phyloP scores from a whole-genome alignment of 805 yeast species.

The Pichia scutulata region DNA sequence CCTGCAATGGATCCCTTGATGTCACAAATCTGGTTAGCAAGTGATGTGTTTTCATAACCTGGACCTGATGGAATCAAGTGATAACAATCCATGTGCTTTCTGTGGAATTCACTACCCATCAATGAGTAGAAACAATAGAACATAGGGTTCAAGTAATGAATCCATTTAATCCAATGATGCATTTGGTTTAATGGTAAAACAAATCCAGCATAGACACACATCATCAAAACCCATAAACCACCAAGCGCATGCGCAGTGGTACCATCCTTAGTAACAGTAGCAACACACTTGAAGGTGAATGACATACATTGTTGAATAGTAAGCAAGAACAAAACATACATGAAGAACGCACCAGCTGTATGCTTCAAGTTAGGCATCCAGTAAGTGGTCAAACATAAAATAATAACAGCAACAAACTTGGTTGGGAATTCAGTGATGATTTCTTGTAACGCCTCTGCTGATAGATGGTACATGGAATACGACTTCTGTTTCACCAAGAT shows the following conservation, averaged over 20 bases:
- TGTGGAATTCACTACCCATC: conserved; percentile 51
- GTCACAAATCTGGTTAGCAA: conserved; percentile 41
- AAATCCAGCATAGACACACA: conserved; percentile 57
- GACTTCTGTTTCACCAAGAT: conserved; percentile 57
- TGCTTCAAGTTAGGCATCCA: conserved; percentile 46
- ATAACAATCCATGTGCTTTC: conserved; percentile 42
- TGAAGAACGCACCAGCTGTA: conserved; percentile 49
- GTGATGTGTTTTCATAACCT: conserved; percentile 38
- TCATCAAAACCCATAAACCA: conserved; percentile 44
- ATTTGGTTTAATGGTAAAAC: conserved; percentile 50
- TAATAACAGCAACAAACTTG: conserved; percentile 41
- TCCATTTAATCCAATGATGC: conserved; percentile 60
- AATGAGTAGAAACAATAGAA: conserved; percentile 44
- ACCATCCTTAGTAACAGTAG: conserved; percentile 43
- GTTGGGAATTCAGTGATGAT: conserved; percentile 51
- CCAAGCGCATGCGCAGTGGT: conserved; percentile 55
- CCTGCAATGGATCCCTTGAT: conserved; percentile 39
- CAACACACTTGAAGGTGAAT: conserved; percentile 43
- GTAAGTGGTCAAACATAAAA: conserved; percentile 39
- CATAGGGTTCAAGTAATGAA: conserved; percentile 41
- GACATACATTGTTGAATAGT: conserved; percentile 42
- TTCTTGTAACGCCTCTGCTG: conserved; percentile 55
- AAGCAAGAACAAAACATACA: conserved; percentile 41
- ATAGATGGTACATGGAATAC: conserved; percentile 56
- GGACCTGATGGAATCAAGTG: conserved; percentile 42